A percentile compares a stretch with the other conserved stretches of the same genome.
phyloP scores from a whole-genome alignment of 2,329 filamentous ascomycete species.

The Didymella pinodella region DNA sequence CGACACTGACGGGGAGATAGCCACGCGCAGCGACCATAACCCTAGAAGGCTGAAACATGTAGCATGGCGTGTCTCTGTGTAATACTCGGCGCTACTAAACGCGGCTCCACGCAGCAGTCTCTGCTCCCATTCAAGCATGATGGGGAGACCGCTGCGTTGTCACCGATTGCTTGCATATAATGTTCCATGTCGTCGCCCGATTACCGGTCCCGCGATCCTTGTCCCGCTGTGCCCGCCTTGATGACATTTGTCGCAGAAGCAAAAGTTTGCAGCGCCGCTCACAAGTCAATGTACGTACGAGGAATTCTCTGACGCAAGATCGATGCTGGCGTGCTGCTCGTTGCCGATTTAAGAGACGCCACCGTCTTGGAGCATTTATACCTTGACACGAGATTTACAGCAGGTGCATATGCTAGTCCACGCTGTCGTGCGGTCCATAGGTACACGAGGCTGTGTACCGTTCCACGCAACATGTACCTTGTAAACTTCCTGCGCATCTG shows the following conservation, averaged over 20 bases:
- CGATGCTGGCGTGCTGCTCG: constrained; percentile 20
- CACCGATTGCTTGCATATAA: constrained; percentile 41
- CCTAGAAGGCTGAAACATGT: constrained; percentile 27
- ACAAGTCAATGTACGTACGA: constrained; percentile 14
- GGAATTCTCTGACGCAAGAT: constrained; percentile 25
- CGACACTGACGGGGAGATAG: constrained; percentile 28
- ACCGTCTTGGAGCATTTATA: constrained; percentile 22
- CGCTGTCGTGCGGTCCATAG: constrained; percentile 33
- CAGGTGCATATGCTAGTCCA: constrained; percentile 33
- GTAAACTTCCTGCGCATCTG: constrained; percentile 24
- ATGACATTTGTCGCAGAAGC: constrained; percentile 21
- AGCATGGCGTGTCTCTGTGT: constrained; percentile 23
- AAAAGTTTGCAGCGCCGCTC: constrained; percentile 30
- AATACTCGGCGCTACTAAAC: constrained; percentile 22
- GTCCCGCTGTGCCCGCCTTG: constrained; percentile 24
- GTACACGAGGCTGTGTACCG: constrained; percentile 31
- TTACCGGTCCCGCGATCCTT: constrained; percentile 28
- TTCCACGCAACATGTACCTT: constrained; percentile 37
- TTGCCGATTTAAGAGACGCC: constrained; percentile 25
- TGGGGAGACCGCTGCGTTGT: constrained; percentile 28
- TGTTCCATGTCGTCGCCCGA: constrained; percentile 32
- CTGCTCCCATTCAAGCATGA: constrained; percentile 9
- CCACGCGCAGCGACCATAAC: constrained; percentile 17
- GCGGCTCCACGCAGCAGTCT: constrained; percentile 23
- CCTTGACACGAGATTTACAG: constrained; percentile 27